Evolutionary conservation across 1,139 yeast genomes (phyloP).

Genomic region (Debaryomyces sp.): DNA sequence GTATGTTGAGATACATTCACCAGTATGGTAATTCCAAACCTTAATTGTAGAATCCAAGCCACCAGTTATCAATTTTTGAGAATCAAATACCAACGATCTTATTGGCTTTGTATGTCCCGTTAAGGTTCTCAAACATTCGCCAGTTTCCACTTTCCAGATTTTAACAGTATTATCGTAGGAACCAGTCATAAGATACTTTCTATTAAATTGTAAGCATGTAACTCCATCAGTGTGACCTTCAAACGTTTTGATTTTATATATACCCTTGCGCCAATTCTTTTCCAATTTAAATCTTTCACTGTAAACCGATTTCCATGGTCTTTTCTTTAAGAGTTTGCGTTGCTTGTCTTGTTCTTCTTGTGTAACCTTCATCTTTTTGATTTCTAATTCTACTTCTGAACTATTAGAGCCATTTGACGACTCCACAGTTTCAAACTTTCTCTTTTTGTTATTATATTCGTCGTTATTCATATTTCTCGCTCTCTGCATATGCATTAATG

Average conservation of each 20-base stretch:
- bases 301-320: conserved; percentile 97
- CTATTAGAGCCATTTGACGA: conserved; percentile 4
- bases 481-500: conserved; percentile 81
- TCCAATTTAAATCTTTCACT: conserved; percentile 89
- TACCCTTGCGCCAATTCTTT: conserved; percentile 91
- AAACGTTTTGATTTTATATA: conserved; percentile 64
- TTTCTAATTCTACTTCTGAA: conserved; percentile 16
- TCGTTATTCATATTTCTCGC: conserved; percentile 55
- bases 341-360: conserved; percentile 12
- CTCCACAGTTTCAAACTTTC: conserved; percentile 28
- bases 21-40: conserved; percentile 95
- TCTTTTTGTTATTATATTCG: conserved; percentile 27
- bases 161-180: conserved; percentile 87
- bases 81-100: conserved; percentile 80
- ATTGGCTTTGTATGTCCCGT: conserved; percentile 88
- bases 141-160: conserved; percentile 85
- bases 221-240: conserved; percentile 89
- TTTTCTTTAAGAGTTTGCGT: conserved; percentile 25
- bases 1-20: conserved; percentile 90
- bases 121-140: conserved; percentile 74
- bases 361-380: conserved; percentile 13
- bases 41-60: conserved; percentile 89
- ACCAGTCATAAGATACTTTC: conserved; percentile 82
- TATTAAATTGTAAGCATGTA: conserved; percentile 78
- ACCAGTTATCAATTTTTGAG: conserved; percentile 86